phyloP scores from a whole-genome alignment of 805 yeast genomes.

The Suhomyces xylopsoci region DNA sequence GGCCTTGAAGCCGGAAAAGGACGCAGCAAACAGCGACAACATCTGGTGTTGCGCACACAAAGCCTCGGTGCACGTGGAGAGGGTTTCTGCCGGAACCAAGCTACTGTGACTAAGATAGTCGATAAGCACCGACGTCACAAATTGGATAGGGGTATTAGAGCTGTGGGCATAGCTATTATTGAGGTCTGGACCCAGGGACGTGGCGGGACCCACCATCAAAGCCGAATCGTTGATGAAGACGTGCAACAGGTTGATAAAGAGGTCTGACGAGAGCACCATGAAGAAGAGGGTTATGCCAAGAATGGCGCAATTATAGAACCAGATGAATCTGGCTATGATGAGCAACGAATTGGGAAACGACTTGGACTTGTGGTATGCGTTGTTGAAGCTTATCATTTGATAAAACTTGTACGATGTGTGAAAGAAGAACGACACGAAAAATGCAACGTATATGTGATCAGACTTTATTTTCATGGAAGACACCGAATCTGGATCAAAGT shows the following conservation, averaged over 20 bases:
- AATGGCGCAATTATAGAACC: slow-evolving; percentile 21
- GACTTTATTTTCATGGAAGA: slow-evolving; percentile 14
- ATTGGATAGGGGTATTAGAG: slow-evolving; percentile 6
- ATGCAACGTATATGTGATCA: slow-evolving; percentile 24
- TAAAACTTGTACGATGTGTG: slow-evolving; percentile 12
- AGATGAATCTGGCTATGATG: slow-evolving; percentile 17
- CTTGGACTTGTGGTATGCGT: slow-evolving; percentile 10
- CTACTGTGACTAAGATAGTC: slow-evolving; percentile 15
- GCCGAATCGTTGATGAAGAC: slow-evolving; percentile 1
- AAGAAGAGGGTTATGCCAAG: slow-evolving; percentile 10
- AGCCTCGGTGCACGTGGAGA: slow-evolving; percentile 4
- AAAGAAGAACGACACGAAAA: slow-evolving; percentile 11
- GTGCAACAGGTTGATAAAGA: slow-evolving; percentile 16
- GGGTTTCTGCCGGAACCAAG: slow-evolving; percentile 1
- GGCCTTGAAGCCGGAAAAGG: slow-evolving; percentile 7
- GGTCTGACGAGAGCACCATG: slow-evolving; percentile 18
- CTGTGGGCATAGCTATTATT: neutral
- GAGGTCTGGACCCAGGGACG: neutral
- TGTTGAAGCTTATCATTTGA: slow-evolving; percentile 8
- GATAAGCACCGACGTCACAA: slow-evolving; percentile 17
- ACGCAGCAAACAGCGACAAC: slow-evolving; percentile 3
- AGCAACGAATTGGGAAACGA: slow-evolving; percentile 15
- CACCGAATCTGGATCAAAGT: neutral
- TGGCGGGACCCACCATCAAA: neutral
- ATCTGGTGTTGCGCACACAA: slow-evolving; percentile 6